Evolutionary conservation across 2,329 filamentous ascomycete species (phyloP).

Genomic region (Aspergillus pseudotamarii): DNA sequence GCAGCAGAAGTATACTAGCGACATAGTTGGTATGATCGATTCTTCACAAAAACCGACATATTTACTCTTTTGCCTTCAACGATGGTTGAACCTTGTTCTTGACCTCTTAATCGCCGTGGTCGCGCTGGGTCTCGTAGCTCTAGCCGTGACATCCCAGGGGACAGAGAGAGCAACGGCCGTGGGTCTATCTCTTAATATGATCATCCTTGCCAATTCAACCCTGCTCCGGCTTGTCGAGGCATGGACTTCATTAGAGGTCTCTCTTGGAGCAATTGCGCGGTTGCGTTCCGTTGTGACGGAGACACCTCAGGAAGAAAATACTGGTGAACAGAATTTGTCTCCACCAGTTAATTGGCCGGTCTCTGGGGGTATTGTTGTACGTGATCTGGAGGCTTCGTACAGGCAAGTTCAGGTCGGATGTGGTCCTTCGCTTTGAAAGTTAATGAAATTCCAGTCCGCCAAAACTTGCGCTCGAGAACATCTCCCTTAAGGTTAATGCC

Average conservation of each 20-base stretch:
- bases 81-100: constrained; percentile 25
- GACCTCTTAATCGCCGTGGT: constrained; percentile 20
- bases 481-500: neutral
- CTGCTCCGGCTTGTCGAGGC: constrained; percentile 46
- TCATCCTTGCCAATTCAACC: constrained; percentile 50
- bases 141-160: constrained; percentile 20
- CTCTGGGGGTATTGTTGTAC: neutral
- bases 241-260: constrained; percentile 59
- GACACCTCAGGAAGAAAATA: neutral
- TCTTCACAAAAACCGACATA: constrained; percentile 25
- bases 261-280: constrained; percentile 51
- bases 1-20: neutral
- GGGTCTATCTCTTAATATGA: constrained; percentile 50
- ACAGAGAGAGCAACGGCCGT: constrained; percentile 44
- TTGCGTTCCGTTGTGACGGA: neutral
- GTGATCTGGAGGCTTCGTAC: neutral
- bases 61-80: constrained; percentile 23
- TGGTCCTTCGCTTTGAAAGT: neutral
- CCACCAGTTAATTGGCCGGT: neutral
- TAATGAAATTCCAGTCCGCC: neutral
- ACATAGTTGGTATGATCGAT: constrained; percentile 10
- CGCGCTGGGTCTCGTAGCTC: constrained; percentile 9
- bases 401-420: neutral
- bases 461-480: neutral
- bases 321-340: neutral